phyloP scores from a whole-genome alignment of 257 asterid species.

The Fraxinus anomala region DNA sequence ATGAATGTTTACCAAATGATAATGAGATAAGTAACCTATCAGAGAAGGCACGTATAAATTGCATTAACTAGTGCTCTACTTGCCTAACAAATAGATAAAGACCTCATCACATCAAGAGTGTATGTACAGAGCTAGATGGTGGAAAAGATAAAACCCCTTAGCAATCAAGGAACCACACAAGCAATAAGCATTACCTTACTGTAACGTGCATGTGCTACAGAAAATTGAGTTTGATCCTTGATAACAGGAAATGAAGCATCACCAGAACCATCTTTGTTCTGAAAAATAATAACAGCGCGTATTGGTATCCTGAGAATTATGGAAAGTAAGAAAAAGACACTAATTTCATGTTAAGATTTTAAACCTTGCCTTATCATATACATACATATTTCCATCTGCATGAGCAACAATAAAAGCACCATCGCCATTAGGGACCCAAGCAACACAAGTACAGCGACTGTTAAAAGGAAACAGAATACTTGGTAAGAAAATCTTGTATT shows the following conservation, averaged over 20 bases:
- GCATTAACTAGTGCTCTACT: background rate
- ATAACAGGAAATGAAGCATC: constrained; percentile 92
- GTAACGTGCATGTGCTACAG: constrained; percentile 91
- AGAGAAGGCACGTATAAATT: constrained; percentile 1
- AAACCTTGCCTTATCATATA: constrained; percentile 89
- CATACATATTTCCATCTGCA: constrained; percentile 85
- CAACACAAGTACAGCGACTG: constrained; percentile 88
- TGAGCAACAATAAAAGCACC: constrained; percentile 89
- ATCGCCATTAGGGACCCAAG: constrained; percentile 94
- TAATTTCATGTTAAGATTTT: constrained; percentile 5
- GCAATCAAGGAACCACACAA: background rate
- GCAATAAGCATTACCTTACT: constrained; percentile 65
- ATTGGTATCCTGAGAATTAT: background rate
- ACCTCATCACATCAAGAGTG: constrained; percentile 1
- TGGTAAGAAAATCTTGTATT: constrained; percentile 2
- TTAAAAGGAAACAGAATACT: constrained; percentile 35
- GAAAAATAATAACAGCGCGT: constrained; percentile 32
- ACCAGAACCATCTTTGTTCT: constrained; percentile 90
- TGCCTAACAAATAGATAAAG: constrained; percentile 17
- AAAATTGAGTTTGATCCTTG: constrained; percentile 91
- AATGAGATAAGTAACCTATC: background rate
- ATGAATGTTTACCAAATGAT: background rate
- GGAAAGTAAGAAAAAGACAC: constrained; percentile 5
- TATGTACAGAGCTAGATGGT: constrained; percentile 1
- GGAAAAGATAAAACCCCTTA: background rate